These are phyloP conservation scores for Malania oleifera DNA, from an alignment of 164 flowering plant genomes.

Conservation along the genomic window DNA sequence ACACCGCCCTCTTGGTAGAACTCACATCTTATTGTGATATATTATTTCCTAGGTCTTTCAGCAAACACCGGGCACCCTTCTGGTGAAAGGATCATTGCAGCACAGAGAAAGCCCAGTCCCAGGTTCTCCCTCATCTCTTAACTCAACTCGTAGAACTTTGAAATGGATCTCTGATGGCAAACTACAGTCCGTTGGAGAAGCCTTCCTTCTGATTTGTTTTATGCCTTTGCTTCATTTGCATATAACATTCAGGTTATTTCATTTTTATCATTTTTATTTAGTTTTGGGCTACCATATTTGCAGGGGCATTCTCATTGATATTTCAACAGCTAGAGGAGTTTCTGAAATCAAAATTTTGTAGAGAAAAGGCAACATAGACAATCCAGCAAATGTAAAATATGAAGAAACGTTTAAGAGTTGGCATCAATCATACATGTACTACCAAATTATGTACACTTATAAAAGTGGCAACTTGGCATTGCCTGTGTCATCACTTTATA, in stretches of 20 bases:
- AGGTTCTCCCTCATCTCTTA: constrained; percentile 36
- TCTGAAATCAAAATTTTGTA: constrained; percentile 39
- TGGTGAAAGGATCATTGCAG: constrained; percentile 68
- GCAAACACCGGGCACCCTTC: constrained; percentile 84
- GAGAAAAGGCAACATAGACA: constrained; percentile 13
- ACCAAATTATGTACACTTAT: no score
- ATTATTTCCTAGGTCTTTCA: constrained; percentile 70
- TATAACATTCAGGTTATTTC: no score
- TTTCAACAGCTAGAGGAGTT: constrained; percentile 44
- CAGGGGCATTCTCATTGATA: constrained; percentile 46
- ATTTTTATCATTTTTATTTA: not conserved
- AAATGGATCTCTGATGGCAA: no score
- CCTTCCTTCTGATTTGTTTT: no score
- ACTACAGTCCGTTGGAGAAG: no score
- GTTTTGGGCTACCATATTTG: constrained; percentile 10
- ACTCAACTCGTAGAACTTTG: no score
- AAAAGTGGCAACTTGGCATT: no score
- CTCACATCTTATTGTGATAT: not conserved
- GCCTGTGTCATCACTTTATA: no score
- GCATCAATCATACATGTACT: no score
- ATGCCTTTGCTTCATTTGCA: no score
- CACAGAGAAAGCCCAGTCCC: constrained; percentile 33
- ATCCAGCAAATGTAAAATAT: constrained; percentile 9
- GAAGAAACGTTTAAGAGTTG: no score
- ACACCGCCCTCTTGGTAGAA: not conserved